A percentile compares a stretch with the other conserved stretches of the same genome.
Conservation (phyloP, 352 stramenopile genomes). For the Pythium angustatum region DNA sequence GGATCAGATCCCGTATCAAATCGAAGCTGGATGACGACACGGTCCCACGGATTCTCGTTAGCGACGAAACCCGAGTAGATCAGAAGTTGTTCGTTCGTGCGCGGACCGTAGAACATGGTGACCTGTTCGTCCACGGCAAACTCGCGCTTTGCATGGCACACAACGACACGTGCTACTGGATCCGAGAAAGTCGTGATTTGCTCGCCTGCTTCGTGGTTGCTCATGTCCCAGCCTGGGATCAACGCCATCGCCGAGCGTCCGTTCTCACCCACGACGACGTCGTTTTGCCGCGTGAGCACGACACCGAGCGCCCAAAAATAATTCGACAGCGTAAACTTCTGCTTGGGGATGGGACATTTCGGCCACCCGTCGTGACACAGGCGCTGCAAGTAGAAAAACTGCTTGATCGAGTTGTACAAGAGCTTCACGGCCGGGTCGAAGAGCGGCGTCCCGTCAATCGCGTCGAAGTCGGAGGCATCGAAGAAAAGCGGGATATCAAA, state of each 20-base stretch:
- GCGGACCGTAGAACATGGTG: slow-evolving; percentile 66
- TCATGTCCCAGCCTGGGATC: slow-evolving; percentile 67
- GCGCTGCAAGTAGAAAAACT: slow-evolving; percentile 52
- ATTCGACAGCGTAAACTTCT: slow-evolving; percentile 49
- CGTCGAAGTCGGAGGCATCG: slow-evolving; percentile 43
- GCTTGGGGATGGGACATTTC: slow-evolving; percentile 30
- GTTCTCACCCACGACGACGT: slow-evolving; percentile 32
- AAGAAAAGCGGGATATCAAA: slow-evolving; percentile 61
- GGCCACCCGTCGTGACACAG: slow-evolving; percentile 29
- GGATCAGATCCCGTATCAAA: slow-evolving; percentile 26
- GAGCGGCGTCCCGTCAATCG: slow-evolving; percentile 39
- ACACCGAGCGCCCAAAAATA: slow-evolving; percentile 59
- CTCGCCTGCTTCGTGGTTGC: slow-evolving; percentile 53
- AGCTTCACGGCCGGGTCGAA: slow-evolving; percentile 46
- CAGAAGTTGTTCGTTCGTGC: slow-evolving; percentile 50
- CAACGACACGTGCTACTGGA: slow-evolving; percentile 30
- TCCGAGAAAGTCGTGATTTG: slow-evolving; percentile 50
- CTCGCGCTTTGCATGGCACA: slow-evolving; percentile 40
- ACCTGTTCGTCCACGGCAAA: slow-evolving; percentile 46
- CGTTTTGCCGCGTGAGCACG: slow-evolving; percentile 68
- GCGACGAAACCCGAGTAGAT: slow-evolving; percentile 63
- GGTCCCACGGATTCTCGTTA: slow-evolving; percentile 40
- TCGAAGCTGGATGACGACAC: slow-evolving; percentile 26
- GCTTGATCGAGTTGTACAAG: slow-evolving; percentile 62
- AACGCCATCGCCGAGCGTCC: slow-evolving; percentile 41